Evolutionary conservation across 805 yeast genomes (phyloP), one percentile per base, ranked within the genome.

Genomic region (Candida xyloterini): DNA sequence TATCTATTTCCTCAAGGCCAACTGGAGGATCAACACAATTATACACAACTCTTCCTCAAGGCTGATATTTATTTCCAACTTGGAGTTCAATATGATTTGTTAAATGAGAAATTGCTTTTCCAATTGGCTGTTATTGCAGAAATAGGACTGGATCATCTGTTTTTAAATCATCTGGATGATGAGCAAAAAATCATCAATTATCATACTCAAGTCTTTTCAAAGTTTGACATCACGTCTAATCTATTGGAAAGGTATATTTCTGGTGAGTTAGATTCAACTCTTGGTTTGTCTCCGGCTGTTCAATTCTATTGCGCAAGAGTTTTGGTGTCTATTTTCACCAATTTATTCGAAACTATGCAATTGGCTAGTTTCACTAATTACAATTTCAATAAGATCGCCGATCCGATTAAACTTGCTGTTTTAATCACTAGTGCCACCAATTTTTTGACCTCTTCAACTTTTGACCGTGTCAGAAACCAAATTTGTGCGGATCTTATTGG

Each of bases 401-500:
- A 55, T 31, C 74, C 66, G 18, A 49, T 61, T 37, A 67, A 53
- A 29, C 50, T 58, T 5, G 59, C 68, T 2, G 58, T 76, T 9
- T 52, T 73, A 7, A 24, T 69, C 1, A 46, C 63, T 1, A 52
- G 65, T 2, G 45, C 65, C 5, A 59, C 62, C 7, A 70, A 68
- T 21, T 56, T 71, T 24, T 51, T 68, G 1, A 37, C 60, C 0
- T 55, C 70, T 8, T 42, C 60, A 0, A 61, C 65, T 26, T 66
- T 76, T 24, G 80, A 73, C 13, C 69, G 80, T 43, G 48, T 76
- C 8, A 71, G 89, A 47, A 83, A 79, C 47, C 68, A 70, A 40
- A 63, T 76, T n/a, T 79, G 79, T 10, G 77, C 90, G 1, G 88
- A 81, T 49, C 55, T 84, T 15, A 63, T 83, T 32, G 86, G 88